Evolutionary conservation across 163 green algal genomes (phyloP).

Genomic region (Chlamydomonas reinhardtii): DNA sequence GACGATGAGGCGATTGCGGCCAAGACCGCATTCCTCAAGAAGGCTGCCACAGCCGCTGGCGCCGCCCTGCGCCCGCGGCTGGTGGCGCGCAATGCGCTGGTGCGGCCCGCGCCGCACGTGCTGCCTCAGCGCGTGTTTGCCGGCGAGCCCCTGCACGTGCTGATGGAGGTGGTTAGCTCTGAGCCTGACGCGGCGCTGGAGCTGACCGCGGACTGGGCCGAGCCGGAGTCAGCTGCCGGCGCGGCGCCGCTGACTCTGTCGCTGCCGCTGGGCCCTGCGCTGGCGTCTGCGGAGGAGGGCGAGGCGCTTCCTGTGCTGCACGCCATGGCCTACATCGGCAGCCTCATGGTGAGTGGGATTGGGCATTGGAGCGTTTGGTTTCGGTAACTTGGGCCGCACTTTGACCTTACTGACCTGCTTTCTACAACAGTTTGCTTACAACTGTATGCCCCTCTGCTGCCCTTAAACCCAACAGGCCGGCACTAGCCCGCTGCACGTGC

Average conservation of each 20-base stretch:
- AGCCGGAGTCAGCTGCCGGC: not conserved
- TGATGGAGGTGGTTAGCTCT: not conserved
- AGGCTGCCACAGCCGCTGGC: not conserved
- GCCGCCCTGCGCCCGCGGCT: conserved; percentile 27
- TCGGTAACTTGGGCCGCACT: no score
- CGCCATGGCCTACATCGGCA: conserved; percentile 48
- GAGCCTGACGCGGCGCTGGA: conserved; percentile 1
- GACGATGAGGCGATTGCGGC: conserved; percentile 51
- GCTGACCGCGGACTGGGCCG: not conserved
- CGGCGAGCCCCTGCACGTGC: conserved; percentile 48
- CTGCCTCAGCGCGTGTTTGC: conserved; percentile 52
- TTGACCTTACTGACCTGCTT: no score
- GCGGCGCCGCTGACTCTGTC: not conserved
- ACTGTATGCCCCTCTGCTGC: not conserved
- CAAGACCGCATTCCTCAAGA: conserved; percentile 54
- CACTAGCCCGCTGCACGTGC: conserved; percentile 43
- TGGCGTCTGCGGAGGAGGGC: not conserved
- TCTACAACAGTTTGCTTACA: no score
- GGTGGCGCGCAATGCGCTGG: conserved; percentile 1
- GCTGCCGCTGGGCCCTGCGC: not conserved
- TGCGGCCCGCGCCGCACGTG: conserved; percentile 29
- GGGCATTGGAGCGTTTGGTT: no score
- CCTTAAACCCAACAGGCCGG: conserved; percentile 13
- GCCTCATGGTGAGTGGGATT: conserved; percentile 25
- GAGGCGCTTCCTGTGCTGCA: conserved; percentile 52